Base-by-base conservation (phyloP, 805 yeast species). In the Candida lessepsii region DNA sequence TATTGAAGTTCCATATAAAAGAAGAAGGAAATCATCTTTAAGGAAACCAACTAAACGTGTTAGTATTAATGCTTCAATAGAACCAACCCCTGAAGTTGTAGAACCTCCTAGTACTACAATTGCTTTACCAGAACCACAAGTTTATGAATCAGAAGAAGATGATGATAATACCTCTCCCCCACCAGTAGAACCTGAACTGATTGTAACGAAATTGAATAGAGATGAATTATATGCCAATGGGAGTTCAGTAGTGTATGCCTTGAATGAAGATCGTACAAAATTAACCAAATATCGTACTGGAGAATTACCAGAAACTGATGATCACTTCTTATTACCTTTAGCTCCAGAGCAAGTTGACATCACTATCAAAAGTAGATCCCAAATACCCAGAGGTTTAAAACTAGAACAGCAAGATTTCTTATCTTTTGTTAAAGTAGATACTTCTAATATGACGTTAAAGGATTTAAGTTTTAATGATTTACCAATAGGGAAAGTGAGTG, bases 401-500 rank as follows among this genome's bases (percentile, higher is more conserved):
- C 60, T 51, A 47, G 70, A 44, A 46, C 73, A 49, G 35, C 50
- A 28, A 9, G 72, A 67, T 17, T 62, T 71, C 21, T 67, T 67
- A 14, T 61, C 71, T 13, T 57, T 68, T 11, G 69, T 78, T 24
- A 53, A 61, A 6, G 64, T 85, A 26, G 78, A 80, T 51, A 75
- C 76, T 30, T 71, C 73, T 1, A 57, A 56, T 18, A 76, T 85
- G 55, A 80, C 79, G 0, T 73, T 86, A 77, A 79, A 75, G 2
- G 91, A 85, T 42, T 61, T 86, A 37, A 85, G 93, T 61, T 81
- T 75, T 49, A 86, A 84, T 3, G 55, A 67, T 9, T 57, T 85
- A 16, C 85, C 86, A 4, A 72, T 86, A 50, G 95, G 95, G 9
- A 65, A 67, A 47, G 70, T 74, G 4, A 80, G 88, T 9, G 71